These are phyloP conservation scores for Talaromyces marneffei DNA, from an alignment of 2,329 filamentous ascomycete genomes.

Conservation along the genomic window DNA sequence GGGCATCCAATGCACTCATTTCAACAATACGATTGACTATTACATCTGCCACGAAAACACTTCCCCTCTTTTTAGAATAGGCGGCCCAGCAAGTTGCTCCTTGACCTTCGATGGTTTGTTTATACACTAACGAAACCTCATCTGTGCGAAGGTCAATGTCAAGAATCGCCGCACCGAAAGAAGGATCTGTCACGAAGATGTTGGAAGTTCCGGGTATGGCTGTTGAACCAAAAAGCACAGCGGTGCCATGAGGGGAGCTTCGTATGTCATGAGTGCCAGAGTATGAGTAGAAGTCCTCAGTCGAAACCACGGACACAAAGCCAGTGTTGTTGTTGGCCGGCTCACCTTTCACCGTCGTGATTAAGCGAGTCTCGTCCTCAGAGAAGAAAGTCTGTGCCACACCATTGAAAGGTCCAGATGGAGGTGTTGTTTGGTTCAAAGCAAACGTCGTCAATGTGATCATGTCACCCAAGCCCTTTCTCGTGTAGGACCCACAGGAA, in stretches of 20 bases:
- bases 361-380: slow-evolving; percentile 46
- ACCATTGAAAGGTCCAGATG: slow-evolving; percentile 53
- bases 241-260: slow-evolving; percentile 50
- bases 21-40: slow-evolving; percentile 51
- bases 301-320: slow-evolving; percentile 49
- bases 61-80: slow-evolving; percentile 44
- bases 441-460: slow-evolving; percentile 38
- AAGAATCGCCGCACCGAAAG: slow-evolving; percentile 52
- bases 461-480: slow-evolving; percentile 28
- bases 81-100: slow-evolving; percentile 55
- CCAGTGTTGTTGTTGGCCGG: slow-evolving; percentile 51
- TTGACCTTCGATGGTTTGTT: slow-evolving; percentile 46
- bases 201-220: slow-evolving; percentile 41
- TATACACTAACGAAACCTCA: slow-evolving; percentile 33
- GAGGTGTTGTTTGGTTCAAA: slow-evolving; percentile 53
- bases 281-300: slow-evolving; percentile 27
- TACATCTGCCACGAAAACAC: slow-evolving; percentile 56
- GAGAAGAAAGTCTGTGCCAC: slow-evolving; percentile 59
- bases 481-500: slow-evolving; percentile 31
- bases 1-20: slow-evolving; percentile 48
- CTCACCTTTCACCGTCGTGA: slow-evolving; percentile 57
- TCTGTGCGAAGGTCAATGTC: slow-evolving; percentile 32
- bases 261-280: slow-evolving; percentile 24
- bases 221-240: slow-evolving; percentile 52
- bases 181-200: slow-evolving; percentile 54